Base-by-base conservation (phyloP, 129 eudicot species). In the Kitagawia praeruptora region DNA sequence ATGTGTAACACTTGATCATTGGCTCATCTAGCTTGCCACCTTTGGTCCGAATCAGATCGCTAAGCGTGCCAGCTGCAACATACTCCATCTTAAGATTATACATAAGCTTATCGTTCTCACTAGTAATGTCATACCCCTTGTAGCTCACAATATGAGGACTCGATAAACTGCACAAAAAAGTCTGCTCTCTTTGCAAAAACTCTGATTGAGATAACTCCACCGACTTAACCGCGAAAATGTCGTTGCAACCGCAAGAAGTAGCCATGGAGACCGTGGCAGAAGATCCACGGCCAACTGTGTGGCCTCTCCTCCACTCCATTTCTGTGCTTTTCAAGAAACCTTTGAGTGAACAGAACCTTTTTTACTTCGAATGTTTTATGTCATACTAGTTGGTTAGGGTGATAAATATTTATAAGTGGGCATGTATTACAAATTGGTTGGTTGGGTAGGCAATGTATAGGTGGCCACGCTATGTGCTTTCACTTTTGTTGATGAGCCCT, bases 291-390 rank as follows among this genome's bases (percentile, higher is more conserved):
- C 98, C 98, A 75, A 93, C 87, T 75, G 82, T 51, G 18, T 48
- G 84, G 75, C 96, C 96, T 89, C 93, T 87, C 14, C 83, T 86
- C 98, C 98, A 93, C 41, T 83, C 87, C 98, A 93, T 93, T 16
- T 71, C 0, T 72, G n/a, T n/a, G 66, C 13, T 11, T 42, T 28
- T 14, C 70, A 49, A 78, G 46, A 12, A n/a, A 37, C n/a, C 31
- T 61, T 61, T 75, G 54, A 78, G 67, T 41, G 82, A 58, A 46
- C 12, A 74, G 77, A 75, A 80, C 2, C 5, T 19, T 40, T 40
- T 10, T 56, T 49, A 14, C 6, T 49, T 56, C 21, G 66, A 74
- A 46, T 45, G n/a, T 45, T 4, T 5, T 27, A 27, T 66, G 42
- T 38, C 71, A 37, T 39, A 56, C 83, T 79, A 45, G 75, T 54